Evolutionary conservation across 1,139 yeast species (phyloP), one percentile per base, ranked within the genome.

Genomic region (Zhuliangozyma parablackwelliae): DNA sequence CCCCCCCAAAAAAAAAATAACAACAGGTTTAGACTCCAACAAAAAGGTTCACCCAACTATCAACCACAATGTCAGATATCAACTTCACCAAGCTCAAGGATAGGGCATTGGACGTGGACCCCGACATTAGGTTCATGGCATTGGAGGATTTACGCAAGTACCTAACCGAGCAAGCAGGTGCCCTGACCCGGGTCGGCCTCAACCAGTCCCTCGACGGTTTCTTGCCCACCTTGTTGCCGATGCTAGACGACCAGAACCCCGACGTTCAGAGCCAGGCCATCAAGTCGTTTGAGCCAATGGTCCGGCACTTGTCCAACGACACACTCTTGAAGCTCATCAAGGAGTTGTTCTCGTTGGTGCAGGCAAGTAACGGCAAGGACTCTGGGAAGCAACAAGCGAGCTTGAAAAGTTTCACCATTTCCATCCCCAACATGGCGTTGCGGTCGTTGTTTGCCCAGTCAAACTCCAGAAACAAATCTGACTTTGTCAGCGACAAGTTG

Each of bases 91-190:
- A 55, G 12, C 51, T 70, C 36, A 60, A 54, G 39, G 80, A 80
- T 47, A 70, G 69, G 49, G 77, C 81, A 16, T 64, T 66, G 36
- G 85, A 80, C 48, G 82, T 82, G 21, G 96, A 88, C 51, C 85
- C 94, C 3, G 96, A 88, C 54, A 67, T 84, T 48, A 70, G 96
- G 53, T 87, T 81, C 59, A 88, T 88, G 96, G 95, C 92, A 3
- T 65, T 87, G 44, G 85, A 78, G 48, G 96, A 88, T 53, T 70
- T 87, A 49, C 78, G 75, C 49, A 75, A 73, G 43, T 50, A 65
- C 64, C 43, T 69, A 62, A 36, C 32, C 20, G 33, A 34, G 26
- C 42, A 40, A 12, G 27, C 40, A 11, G 39, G 44, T 46, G 39
- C 47, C 45, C 47, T 63, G 35, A 48, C 58, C 34, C 47, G 56